Evolutionary conservation across 805 yeast species (phyloP).

Genomic region (Jamesozyma gamospora): DNA sequence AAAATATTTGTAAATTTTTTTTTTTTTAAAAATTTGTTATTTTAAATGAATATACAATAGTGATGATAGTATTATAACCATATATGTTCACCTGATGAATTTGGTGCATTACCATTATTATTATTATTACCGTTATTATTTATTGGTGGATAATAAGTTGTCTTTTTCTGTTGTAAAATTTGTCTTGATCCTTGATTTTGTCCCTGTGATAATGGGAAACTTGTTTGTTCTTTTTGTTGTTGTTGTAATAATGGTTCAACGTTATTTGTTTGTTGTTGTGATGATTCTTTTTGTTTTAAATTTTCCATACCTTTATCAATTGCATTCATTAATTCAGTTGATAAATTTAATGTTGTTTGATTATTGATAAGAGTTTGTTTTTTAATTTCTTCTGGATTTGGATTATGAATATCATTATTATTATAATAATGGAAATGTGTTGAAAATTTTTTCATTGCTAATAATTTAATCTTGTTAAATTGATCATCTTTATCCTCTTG

Average conservation of each 20-base stretch:
- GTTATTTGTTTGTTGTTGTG: slow-evolving; percentile 5
- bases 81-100: slow-evolving; percentile 34
- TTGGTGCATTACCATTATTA: too few species aligned
- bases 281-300: slow-evolving; percentile 13
- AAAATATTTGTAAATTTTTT: too few species aligned
- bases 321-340: slow-evolving; percentile 23
- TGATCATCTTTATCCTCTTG: slow-evolving; percentile 21
- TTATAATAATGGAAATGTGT: slow-evolving; percentile 30
- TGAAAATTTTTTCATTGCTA: slow-evolving; percentile 29
- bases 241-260: too few species aligned
- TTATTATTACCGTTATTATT: too few species aligned
- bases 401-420: slow-evolving; percentile 25
- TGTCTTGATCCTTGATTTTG: too few species aligned
- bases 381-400: slow-evolving; percentile 29
- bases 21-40: too few species aligned
- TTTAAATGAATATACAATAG: too few species aligned
- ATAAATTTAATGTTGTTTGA: slow-evolving; percentile 20
- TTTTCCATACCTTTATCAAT: slow-evolving; percentile 27
- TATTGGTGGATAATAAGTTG: background rate
- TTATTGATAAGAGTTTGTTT: slow-evolving; percentile 22
- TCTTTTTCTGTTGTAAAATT: too few species aligned
- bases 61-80: slow-evolving; percentile 79
- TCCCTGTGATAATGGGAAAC: background rate
- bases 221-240: background rate
- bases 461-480: slow-evolving; percentile 26